Evolutionary conservation across 495 filamentous ascomycete species (phyloP), one percentile per base, ranked within the genome.

Genomic region (Cercophora scortea): DNA sequence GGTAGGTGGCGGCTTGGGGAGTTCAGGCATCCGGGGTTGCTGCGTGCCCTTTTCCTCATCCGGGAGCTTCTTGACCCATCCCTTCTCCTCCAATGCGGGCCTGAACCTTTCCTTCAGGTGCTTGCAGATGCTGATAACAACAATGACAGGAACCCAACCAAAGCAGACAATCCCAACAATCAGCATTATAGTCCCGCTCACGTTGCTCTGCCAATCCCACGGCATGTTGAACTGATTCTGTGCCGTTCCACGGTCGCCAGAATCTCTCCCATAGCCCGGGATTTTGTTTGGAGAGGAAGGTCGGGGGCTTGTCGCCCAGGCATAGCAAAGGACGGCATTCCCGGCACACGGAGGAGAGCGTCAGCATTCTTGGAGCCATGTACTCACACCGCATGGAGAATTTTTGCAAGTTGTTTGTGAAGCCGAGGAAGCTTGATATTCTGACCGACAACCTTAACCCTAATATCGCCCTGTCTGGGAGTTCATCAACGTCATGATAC

Each of bases 111-210:
- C 17, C 25, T 35, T 34, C 32, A 39, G 18, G n/a, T 53, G 33
- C 44, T 53, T 45, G 44, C 9, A 50, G 9, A 63, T 16, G 39
- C 58, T 56, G 11, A 57, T 18, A n/a, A 43, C 11, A 19, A 40
- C 16, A 25, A 52, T 36, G 9, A 63, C 12, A n/a, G 58, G 52
- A 16, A 61, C n/a, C 50, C 58, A 63, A 32, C 45, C 39, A n/a
- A 61, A 56, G 43, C 58, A 55, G 8, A 57, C 17, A n/a, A 53
- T 35, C 12, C 47, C 4, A 38, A 42, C 45, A 41, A 63, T 63
- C 25, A 47, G 15, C 32, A 63, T 18, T 9, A 61, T 50, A 19
- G 44, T 51, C 1, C 32, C 32, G 10, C 38, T 55, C 10, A 39
- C 18, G 34, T 58, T 43, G 40, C 47, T 49, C 15, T 56, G 15